phyloP scores from a whole-genome alignment of 1,139 yeast genomes.

The Candida glucosophila region DNA sequence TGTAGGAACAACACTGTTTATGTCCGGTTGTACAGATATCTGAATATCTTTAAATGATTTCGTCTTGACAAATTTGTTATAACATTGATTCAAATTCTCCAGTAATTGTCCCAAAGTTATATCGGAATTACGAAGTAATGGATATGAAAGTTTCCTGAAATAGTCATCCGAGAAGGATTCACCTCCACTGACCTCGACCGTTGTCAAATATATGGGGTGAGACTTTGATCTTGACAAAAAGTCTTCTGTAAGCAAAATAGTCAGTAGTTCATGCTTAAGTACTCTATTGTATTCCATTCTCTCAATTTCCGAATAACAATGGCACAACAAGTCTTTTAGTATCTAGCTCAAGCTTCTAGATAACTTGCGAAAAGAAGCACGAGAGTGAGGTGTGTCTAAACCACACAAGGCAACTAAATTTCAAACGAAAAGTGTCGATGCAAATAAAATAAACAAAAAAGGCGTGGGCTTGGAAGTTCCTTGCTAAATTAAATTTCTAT shows the following conservation, averaged over 20 bases:
- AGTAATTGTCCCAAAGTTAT: conserved; percentile 37
- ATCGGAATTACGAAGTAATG: conserved; percentile 35
- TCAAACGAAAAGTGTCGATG: too few species aligned
- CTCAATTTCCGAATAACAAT: too few species aligned
- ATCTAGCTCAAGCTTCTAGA: too few species aligned
- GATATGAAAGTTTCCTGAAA: conserved; percentile 36
- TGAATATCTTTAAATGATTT: conserved; percentile 35
- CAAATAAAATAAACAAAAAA: too few species aligned
- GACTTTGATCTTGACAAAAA: conserved; percentile 22
- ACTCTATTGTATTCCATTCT: too few species aligned
- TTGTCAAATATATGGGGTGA: conserved; percentile 37
- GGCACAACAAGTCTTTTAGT: too few species aligned
- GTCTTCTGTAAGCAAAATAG: conserved; percentile 24
- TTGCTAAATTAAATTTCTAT: too few species aligned
- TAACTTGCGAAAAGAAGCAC: too few species aligned
- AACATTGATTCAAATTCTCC: conserved; percentile 15
- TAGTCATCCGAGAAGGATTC: conserved; percentile 38
- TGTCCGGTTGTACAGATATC: conserved; percentile 27
- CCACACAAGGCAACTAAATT: too few species aligned
- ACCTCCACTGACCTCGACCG: conserved; percentile 43
- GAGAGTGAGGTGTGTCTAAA: too few species aligned
- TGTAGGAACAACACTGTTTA: conserved; percentile 17
- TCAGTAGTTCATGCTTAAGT: conserved; percentile 21
- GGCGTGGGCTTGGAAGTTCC: too few species aligned
- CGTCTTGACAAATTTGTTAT: conserved; percentile 26